Percentiles rank a stretch among this genome's conserved stretches.
phyloP scores from a whole-genome alignment of 2,329 filamentous ascomycete species.

The Orbilia ellipsospora region DNA sequence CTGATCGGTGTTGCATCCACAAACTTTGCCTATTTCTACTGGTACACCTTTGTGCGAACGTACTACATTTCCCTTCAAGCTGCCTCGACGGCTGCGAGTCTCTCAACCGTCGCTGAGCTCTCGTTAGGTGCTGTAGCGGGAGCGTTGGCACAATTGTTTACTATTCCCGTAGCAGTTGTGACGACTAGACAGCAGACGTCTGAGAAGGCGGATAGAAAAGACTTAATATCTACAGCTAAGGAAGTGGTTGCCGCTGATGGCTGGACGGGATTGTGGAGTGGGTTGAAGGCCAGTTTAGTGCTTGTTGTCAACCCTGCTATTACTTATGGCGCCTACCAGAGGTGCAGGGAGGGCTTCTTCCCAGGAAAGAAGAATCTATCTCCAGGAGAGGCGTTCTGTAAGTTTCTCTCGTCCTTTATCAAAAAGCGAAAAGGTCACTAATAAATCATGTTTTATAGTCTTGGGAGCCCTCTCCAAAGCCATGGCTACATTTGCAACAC shows the following conservation, averaged over 20 bases:
- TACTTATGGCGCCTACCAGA: conserved; percentile 96
- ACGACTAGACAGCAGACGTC: conserved; percentile 97
- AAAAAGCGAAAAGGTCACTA: not conserved
- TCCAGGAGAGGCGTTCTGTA: conserved; percentile 90
- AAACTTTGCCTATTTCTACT: conserved; percentile 98
- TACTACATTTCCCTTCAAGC: conserved; percentile 75
- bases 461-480: conserved; percentile 93
- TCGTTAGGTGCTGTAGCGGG: conserved; percentile 86
- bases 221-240: conserved; percentile 83
- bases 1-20: conserved; percentile 93
- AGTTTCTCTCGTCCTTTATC: conserved; percentile 61
- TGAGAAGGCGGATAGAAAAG: conserved; percentile 82
- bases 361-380: conserved; percentile 79
- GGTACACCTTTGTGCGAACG: conserved; percentile 77
- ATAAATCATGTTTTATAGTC: conserved; percentile 61
- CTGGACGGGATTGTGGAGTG: conserved; percentile 88
- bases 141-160: conserved; percentile 92
- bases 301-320: conserved; percentile 96
- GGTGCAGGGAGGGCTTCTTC: conserved; percentile 80
- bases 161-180: conserved; percentile 93
- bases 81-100: conserved; percentile 61
- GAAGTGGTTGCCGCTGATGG: conserved; percentile 95
- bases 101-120: conserved; percentile 84
- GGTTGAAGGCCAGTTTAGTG: conserved; percentile 93
- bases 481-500: conserved; percentile 88